Evolutionary conservation across 768 basidiomycete genomes (phyloP), one percentile per base, ranked within the genome.

Genomic region (Termitomyces sp.): DNA sequence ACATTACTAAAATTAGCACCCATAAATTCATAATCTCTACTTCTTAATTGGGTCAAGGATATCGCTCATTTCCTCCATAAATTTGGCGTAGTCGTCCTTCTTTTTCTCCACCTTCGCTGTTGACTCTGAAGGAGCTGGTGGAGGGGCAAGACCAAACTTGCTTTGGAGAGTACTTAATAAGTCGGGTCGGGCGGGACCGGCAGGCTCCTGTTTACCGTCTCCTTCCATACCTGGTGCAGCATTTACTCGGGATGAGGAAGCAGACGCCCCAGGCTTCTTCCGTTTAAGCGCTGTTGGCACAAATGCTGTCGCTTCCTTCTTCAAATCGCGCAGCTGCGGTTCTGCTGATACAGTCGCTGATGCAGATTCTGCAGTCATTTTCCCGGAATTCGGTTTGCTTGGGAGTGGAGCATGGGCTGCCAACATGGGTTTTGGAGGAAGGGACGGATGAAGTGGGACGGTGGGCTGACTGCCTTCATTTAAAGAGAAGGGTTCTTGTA

Each of bases 281-380:
- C 91, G 83, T 70, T 91, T 92, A 51, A 96, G 72, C 3, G 88
- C 77, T 2, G 86, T 68, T 3, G 97, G 97, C 4, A 98, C 83
- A 64, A 99, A 98, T 0, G 90, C 84, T 0, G 93, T 96, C 9
- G 90, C 89, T 69, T 99, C 97, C 70, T 93, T 94, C 74, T 94
- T 93, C 59, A 98, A 77, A 71, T 99, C 93, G 14, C 96, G 89
- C 50, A 99, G 71, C 67, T 93, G 80, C 4, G 97, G 93, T 44
- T 77, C 92, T 2, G 94, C 94, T 21, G 83, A 86, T 51, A 98
- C 85, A 2, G 82, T 89, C 1, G 91, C 92, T 7, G 81, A 73
- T 1, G 75, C 76, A 16, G 77, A 58, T 43, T 70, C 73, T 10
- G 76, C 70, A 9, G 71, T 57, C 2, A 61, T 48, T 16, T 70